Evolutionary conservation across 495 filamentous ascomycete genomes (phyloP), one percentile per base, ranked within the genome.

Genomic region (Elaphomyces granulatus): DNA sequence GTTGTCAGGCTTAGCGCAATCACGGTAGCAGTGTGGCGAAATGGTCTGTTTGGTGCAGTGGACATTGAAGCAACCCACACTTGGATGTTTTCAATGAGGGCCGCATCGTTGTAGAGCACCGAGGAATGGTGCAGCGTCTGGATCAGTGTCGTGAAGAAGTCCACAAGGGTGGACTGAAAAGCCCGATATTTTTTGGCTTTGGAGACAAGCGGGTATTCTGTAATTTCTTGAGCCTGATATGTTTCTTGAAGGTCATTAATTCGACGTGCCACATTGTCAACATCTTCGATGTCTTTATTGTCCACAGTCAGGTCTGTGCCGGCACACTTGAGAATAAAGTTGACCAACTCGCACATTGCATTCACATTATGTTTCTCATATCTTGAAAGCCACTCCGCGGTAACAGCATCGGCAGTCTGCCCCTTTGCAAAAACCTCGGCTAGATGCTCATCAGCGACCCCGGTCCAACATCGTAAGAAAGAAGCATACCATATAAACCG

Each of bases 181-280:
- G 77, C 67, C 33, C 73, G 69, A 47, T 69, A 77, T 31, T 68
- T 72, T 53, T 79, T 86, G 10, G 71, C 68, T 54, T 78, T 83
- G 8, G 85, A 84, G 15, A 92, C 80, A 12, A 98, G 71, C n/a
- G 90, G 92, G 51, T 96, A 98, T 18, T 95, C 92, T 14, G 81
- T 74, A 32, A 87, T 78, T 32, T 77, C 76, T 58, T 82, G 74
- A 59, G 77, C 72, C 44, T 84, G 72, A 53, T 83, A 90, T 41
- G 81, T 75, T 32, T 83, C 77, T 56, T 93, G 83, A 6, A 95
- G 60, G 48, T 96, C 85, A 1, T 61, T 60, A 16, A 96, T 60
- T 38, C 67, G 69, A 40, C 74, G 71, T 1, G 78, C 69, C 30
- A 70, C 75, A 52, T 85, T 78, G 52, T 98, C 92, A 15, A 83